Conservation (phyloP, 2,329 filamentous ascomycete species). For the Fusarium anthophilum region DNA sequence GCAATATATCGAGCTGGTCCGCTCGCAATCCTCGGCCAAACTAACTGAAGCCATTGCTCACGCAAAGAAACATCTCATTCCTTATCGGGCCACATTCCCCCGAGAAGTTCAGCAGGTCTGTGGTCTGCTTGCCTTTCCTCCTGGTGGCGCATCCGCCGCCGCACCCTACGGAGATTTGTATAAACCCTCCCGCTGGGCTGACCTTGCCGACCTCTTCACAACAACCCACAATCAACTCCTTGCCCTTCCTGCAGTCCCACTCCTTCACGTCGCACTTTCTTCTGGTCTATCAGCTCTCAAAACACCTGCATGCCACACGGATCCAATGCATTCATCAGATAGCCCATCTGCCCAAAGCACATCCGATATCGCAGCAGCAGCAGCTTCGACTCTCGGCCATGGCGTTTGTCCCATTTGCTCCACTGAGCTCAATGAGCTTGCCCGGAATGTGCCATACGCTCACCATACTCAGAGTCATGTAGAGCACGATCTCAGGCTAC, state of each 20-base stretch:
- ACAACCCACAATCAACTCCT: conserved; percentile 88
- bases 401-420: conserved; percentile 95
- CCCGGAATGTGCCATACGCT: conserved; percentile 88
- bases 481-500: conserved; percentile 83
- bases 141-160: conserved; percentile 54
- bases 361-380: conserved; percentile 49
- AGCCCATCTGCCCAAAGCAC: conserved; percentile 57
- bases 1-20: conserved; percentile 92
- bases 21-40: conserved; percentile 70
- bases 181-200: conserved; percentile 74
- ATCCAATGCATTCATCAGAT: conserved; percentile 10
- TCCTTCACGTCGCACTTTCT: conserved; percentile 89
- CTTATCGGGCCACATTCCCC: conserved; percentile 74
- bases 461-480: conserved; percentile 95
- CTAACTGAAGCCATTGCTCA: conserved; percentile 81
- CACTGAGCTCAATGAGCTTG: conserved; percentile 92
- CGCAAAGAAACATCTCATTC: conserved; percentile 81
- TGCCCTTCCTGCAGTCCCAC: conserved; percentile 80
- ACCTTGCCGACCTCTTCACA: conserved; percentile 83
- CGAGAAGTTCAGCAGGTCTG: conserved; percentile 77
- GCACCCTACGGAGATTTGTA: conserved; percentile 69
- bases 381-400: conserved; percentile 64
- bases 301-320: conserved; percentile 84
- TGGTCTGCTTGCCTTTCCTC: conserved; percentile 80
- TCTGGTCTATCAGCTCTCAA: conserved; percentile 95